Conservation (phyloP, 1,284 basidiomycete species). For the Tylopilus sp. region DNA sequence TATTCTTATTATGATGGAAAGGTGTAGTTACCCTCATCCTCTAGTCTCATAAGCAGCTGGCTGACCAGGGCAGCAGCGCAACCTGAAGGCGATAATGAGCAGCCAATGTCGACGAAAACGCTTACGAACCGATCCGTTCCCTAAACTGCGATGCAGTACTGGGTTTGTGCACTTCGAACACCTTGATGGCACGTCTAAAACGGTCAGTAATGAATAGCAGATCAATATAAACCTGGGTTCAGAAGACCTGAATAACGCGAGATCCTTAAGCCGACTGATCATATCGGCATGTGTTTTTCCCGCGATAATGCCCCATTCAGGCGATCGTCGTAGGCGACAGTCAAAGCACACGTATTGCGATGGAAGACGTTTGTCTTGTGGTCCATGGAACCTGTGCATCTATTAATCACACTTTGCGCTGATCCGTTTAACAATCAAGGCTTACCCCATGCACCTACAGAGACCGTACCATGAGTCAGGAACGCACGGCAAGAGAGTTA, state of each 20-base stretch:
- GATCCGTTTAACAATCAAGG: not conserved
- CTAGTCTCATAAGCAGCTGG: slow-evolving; percentile 62
- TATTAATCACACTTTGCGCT: not conserved
- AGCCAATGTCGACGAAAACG: not conserved
- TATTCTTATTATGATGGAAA: slow-evolving; percentile 1
- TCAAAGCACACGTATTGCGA: slow-evolving; percentile 61
- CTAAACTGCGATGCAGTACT: slow-evolving; percentile 51
- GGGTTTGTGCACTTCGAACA: slow-evolving; percentile 51
- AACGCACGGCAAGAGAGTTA: slow-evolving; percentile 4
- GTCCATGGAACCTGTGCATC: slow-evolving; percentile 55
- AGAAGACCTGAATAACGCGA: slow-evolving; percentile 61
- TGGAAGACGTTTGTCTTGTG: slow-evolving; percentile 53
- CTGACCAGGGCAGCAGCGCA: slow-evolving; percentile 52
- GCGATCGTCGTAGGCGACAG: slow-evolving; percentile 59
- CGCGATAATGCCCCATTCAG: slow-evolving; percentile 64
- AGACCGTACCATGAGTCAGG: slow-evolving; percentile 3
- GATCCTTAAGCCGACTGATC: slow-evolving; percentile 56
- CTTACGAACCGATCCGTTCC: slow-evolving; percentile 50
- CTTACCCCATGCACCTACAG: slow-evolving; percentile 72
- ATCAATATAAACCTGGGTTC: not conserved
- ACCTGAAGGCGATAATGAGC: slow-evolving; percentile 35
- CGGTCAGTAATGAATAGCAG: not conserved
- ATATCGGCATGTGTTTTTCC: slow-evolving; percentile 53
- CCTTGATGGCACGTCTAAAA: slow-evolving; percentile 66
- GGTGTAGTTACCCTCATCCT: slow-evolving; percentile 53